Conservation (phyloP, 1,284 basidiomycete genomes). For the Trichosporon sp. region DNA sequence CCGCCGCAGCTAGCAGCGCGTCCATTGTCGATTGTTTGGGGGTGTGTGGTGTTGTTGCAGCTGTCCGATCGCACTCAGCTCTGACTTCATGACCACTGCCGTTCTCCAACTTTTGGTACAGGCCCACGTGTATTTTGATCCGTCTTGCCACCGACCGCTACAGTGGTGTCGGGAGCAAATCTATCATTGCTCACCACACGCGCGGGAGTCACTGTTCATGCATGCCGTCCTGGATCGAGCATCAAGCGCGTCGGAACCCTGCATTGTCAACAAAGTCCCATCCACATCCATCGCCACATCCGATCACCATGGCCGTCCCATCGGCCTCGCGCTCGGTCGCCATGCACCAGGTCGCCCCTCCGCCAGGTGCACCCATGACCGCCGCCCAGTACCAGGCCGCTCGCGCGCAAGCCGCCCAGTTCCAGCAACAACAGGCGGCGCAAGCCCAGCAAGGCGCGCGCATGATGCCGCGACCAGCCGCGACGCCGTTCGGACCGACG, state of each 20-base stretch:
- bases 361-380: not conserved
- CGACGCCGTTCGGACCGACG: conserved; percentile 27
- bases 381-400: conserved; percentile 1
- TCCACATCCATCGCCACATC: conserved; percentile 12
- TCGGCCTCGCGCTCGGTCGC: conserved; percentile 30
- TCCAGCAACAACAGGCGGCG: not conserved
- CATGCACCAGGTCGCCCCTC: conserved; percentile 4
- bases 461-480: conserved; percentile 5
- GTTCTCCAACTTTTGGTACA: conserved; percentile 31
- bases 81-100: not conserved
- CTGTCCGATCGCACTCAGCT: not conserved
- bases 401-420: not conserved
- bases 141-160: not conserved
- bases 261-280: not conserved
- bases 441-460: conserved; percentile 15
- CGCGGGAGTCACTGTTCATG: not conserved
- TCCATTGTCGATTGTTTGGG: conserved; percentile 60
- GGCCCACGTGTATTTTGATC: conserved; percentile 20
- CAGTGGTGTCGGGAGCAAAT: conserved; percentile 24
- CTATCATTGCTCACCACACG: conserved; percentile 20
- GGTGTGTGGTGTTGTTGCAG: not conserved
- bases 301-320: conserved; percentile 29
- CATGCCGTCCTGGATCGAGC: conserved; percentile 7
- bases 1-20: conserved; percentile 69
- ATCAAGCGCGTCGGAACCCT: conserved; percentile 9